Evolutionary conservation across 148 eudicot genomes (phyloP).

Genomic region (Camellia granthamiana): DNA sequence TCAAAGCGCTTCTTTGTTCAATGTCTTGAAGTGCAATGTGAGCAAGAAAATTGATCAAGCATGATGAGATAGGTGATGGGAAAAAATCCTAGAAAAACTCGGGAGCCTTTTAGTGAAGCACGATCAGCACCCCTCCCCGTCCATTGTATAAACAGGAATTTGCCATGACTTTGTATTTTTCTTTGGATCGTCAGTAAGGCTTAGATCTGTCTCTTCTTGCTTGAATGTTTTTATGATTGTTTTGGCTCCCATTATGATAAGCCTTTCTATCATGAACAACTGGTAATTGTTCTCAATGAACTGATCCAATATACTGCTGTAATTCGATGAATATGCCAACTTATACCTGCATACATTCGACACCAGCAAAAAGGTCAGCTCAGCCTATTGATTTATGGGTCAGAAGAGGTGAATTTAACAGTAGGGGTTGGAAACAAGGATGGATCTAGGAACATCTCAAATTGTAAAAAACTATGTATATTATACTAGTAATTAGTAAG

Average conservation of each 20-base stretch:
- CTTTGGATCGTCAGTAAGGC: constrained; percentile 87
- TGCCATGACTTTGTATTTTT: constrained; percentile 78
- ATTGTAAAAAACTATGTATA: too few species aligned
- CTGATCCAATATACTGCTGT: constrained; percentile 63
- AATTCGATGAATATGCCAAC: constrained; percentile 88
- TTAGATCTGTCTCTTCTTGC: constrained; percentile 64
- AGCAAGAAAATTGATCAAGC: constrained; percentile 12
- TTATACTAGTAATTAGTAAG: too few species aligned
- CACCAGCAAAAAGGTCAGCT: background rate
- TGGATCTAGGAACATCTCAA: too few species aligned
- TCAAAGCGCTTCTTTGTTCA: background rate
- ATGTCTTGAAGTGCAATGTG: background rate
- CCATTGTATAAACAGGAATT: constrained; percentile 60
- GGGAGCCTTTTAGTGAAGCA: background rate
- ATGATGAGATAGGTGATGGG: background rate
- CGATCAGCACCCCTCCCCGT: constrained; percentile 47
- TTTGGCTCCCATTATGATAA: constrained; percentile 81
- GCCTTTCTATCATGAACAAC: constrained; percentile 91
- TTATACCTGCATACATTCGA: constrained; percentile 55
- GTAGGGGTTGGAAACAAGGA: too few species aligned
- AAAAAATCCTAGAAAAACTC: background rate
- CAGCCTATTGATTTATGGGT: background rate
- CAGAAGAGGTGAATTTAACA: background rate
- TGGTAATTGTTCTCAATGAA: constrained; percentile 88
- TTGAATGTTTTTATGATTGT: constrained; percentile 73